Evolutionary conservation across 106 monocot species (phyloP).

Genomic region (Agapanthus africanus): DNA sequence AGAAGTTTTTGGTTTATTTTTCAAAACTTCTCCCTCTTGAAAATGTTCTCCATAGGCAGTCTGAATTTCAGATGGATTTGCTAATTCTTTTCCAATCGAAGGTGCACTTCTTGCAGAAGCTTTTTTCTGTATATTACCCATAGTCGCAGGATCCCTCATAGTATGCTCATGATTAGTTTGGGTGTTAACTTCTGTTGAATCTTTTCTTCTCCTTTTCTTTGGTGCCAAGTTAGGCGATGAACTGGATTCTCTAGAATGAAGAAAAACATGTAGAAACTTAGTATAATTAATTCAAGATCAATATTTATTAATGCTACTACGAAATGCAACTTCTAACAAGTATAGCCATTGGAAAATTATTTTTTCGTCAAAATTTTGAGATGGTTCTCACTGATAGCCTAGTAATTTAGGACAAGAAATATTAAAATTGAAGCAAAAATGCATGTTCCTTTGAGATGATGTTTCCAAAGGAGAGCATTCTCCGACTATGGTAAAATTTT

Average conservation of each 20-base stretch:
- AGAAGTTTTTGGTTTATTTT: constrained; percentile 33
- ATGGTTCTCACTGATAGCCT: not conserved
- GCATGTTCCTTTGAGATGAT: not conserved
- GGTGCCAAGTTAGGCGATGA: constrained; percentile 42
- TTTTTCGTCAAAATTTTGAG: not conserved
- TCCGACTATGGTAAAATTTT: not conserved
- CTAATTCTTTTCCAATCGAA: constrained; percentile 37
- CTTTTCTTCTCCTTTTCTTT: constrained; percentile 90
- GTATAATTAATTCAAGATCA: constrained; percentile 1
- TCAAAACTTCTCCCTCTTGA: constrained; percentile 52
- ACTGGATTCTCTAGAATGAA: constrained; percentile 49
- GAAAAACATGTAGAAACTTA: constrained; percentile 4
- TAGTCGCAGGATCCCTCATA: constrained; percentile 28
- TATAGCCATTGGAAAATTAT: not conserved
- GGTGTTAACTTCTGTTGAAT: constrained; percentile 29
- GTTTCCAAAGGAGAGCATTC: not conserved
- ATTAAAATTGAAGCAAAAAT: not conserved
- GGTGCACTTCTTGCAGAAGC: constrained; percentile 56
- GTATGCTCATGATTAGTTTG: constrained; percentile 22
- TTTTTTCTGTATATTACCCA: constrained; percentile 44
- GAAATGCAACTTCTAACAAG: not conserved
- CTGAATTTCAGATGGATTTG: constrained; percentile 20
- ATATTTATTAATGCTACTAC: not conserved
- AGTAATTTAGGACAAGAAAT: not conserved
- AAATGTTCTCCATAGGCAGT: constrained; percentile 28